Evolutionary conservation across 2,329 filamentous ascomycete species (phyloP), one percentile per base, ranked within the genome.

Genomic region (Ascochyta lentis): DNA sequence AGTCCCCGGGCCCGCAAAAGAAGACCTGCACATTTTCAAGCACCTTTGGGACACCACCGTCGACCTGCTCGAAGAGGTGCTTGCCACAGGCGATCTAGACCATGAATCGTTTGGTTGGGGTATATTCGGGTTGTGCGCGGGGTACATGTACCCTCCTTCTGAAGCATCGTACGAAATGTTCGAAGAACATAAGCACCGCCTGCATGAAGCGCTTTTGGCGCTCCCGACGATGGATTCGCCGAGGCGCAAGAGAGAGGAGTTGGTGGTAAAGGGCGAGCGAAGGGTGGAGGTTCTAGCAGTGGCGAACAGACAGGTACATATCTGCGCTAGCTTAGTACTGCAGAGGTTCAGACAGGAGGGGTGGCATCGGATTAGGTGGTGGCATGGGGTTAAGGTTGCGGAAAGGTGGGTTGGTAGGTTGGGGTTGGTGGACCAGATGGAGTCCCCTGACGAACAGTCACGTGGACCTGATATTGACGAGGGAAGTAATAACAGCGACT

Each of bases 101-200:
- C 49, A 54, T 4, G 63, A 65, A 38, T 54, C 49, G 1, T 66
- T 65, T 22, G 63, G 58, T 0, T 69, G 67, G 64, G 64, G 59
- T 3, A 41, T 68, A 1, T 60, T 39, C 6, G 65, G 59, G 5
- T 37, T 69, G 13, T 49, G 59, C 5, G 43, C 65, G 8, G 67
- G 66, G 10, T 64, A 65, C 34, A 52, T 63, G 12, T 49, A 50
- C 15, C 43, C 37, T 15, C 51, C 27, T 10, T 53, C 31, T 31
- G 19, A 38, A 26, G 33, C 22, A 16, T 35, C 15, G 46, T 53
- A 44, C 19, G 43, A 12, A 7, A 6, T 33, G 2, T 64, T 68
- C 24, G 29, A 33, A 4, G 24, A 34, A 0, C 49, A 63, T 15
- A 66, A 61, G 33, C n/a, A 31, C 8, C 58, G 65, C 2, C 40